Conservation (phyloP, 495 filamentous ascomycete species). For the Cetradonia linearis region DNA sequence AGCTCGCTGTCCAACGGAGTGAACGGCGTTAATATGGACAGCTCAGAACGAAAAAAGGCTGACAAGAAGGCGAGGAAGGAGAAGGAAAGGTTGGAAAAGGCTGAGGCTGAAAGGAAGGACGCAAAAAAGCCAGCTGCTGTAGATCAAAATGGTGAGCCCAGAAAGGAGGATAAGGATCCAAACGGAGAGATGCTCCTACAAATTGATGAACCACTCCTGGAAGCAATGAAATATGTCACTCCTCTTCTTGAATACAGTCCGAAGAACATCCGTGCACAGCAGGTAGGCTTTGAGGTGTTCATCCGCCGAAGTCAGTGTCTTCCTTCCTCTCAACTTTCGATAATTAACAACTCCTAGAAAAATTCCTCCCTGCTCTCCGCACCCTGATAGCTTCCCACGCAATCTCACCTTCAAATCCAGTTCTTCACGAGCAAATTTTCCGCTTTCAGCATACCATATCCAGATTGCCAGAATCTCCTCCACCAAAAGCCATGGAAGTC, state of each 20-base stretch:
- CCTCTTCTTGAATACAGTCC: slow-evolving; percentile 72
- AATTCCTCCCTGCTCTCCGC: slow-evolving; percentile 73
- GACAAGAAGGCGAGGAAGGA: slow-evolving; percentile 93
- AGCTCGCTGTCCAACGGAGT: slow-evolving; percentile 42
- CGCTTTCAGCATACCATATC: slow-evolving; percentile 58
- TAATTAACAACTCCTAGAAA: slow-evolving; percentile 44
- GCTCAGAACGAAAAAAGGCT: slow-evolving; percentile 78
- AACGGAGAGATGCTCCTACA: slow-evolving; percentile 64
- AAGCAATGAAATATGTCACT: slow-evolving; percentile 76
- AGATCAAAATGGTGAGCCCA: slow-evolving; percentile 42
- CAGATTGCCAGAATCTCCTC: slow-evolving; percentile 42
- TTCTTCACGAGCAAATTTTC: slow-evolving; percentile 63
- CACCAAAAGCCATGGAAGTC: slow-evolving; percentile 51
- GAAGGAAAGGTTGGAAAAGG: slow-evolving; percentile 70
- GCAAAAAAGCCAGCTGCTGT: slow-evolving; percentile 39
- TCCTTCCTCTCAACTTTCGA: not conserved
- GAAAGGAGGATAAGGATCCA: slow-evolving; percentile 84
- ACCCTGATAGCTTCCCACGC: slow-evolving; percentile 65
- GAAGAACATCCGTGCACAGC: slow-evolving; percentile 73
- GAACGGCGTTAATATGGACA: slow-evolving; percentile 50
- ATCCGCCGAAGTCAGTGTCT: slow-evolving; percentile 57
- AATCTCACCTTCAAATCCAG: slow-evolving; percentile 62
- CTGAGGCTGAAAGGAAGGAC: slow-evolving; percentile 72
- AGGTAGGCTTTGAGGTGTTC: slow-evolving; percentile 82
- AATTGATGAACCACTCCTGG: slow-evolving; percentile 72